These are phyloP conservation scores for Penicillium turbatum DNA, from an alignment of 495 filamentous ascomycete genomes.

Conservation along the genomic window DNA sequence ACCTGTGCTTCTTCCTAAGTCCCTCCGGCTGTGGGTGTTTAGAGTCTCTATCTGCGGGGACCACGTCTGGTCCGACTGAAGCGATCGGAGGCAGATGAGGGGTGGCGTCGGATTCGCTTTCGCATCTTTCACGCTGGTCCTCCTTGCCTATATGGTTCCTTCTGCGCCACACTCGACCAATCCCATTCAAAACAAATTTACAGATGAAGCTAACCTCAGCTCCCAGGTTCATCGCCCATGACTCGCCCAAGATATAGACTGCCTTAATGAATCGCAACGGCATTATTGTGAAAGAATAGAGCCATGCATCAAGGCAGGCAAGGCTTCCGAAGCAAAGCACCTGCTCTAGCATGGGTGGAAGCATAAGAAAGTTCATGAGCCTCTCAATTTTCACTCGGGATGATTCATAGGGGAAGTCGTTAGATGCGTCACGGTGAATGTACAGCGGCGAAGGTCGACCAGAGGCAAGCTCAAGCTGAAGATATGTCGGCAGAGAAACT, in stretches of 20 bases:
- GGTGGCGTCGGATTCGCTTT: slow-evolving; percentile 26
- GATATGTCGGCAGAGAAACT: slow-evolving; percentile 78
- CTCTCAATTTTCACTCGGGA: slow-evolving; percentile 93
- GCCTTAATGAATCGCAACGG: slow-evolving; percentile 88
- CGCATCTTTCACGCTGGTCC: slow-evolving; percentile 11
- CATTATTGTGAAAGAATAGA: slow-evolving; percentile 92
- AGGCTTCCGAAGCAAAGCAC: slow-evolving; percentile 81
- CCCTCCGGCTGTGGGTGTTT: slow-evolving; percentile 19
- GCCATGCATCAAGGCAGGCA: slow-evolving; percentile 94
- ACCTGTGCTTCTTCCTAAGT: slow-evolving; percentile 28
- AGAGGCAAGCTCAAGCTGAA: slow-evolving; percentile 83
- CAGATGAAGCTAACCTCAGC: slow-evolving; percentile 65
- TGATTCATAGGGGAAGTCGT: slow-evolving; percentile 88
- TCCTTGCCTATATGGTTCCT: slow-evolving; percentile 37
- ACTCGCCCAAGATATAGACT: slow-evolving; percentile 65
- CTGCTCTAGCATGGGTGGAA: slow-evolving; percentile 80
- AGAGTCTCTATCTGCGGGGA: slow-evolving; percentile 21
- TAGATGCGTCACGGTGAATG: slow-evolving; percentile 68
- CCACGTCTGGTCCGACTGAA: slow-evolving; percentile 8
- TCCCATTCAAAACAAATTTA: slow-evolving; percentile 67
- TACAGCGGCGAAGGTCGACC: slow-evolving; percentile 80
- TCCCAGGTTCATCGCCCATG: slow-evolving; percentile 60
- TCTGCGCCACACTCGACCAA: slow-evolving; percentile 72
- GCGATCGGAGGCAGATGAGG: slow-evolving; percentile 15
- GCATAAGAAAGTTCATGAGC: slow-evolving; percentile 79